These are phyloP conservation scores for Gynostemma pentaphyllum DNA, from an alignment of 306 rosid genomes.

Conservation along the genomic window DNA sequence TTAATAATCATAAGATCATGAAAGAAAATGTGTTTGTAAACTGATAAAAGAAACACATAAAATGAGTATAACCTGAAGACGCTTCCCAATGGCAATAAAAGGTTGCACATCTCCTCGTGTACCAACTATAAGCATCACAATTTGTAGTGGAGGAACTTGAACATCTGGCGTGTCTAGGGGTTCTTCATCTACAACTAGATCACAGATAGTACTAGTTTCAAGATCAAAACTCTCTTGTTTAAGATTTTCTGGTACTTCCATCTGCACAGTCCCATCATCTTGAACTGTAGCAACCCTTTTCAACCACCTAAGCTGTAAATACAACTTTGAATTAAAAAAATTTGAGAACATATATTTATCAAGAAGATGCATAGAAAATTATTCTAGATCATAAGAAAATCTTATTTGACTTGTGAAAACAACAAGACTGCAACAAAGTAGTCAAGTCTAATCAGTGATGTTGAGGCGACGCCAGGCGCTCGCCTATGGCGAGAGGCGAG, in stretches of 20 bases:
- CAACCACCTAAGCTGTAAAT: constrained; percentile 47
- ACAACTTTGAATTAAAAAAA: neutral
- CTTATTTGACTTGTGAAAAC: neutral
- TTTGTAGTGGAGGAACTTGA: constrained; percentile 46
- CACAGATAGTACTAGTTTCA: constrained; percentile 20
- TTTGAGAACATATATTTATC: neutral
- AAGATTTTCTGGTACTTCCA: constrained; percentile 50
- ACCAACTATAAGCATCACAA: constrained; percentile 92
- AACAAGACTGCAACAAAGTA: neutral
- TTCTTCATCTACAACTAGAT: constrained; percentile 18
- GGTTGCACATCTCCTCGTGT: constrained; percentile 96
- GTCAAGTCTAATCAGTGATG: neutral
- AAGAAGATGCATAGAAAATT: neutral
- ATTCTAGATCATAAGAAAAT: neutral
- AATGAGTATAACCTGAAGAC: constrained; percentile 53
- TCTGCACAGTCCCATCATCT: constrained; percentile 60
- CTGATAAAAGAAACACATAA: neutral
- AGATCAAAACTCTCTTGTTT: constrained; percentile 23
- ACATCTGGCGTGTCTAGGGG: constrained; percentile 13
- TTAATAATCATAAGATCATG: neutral
- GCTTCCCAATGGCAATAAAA: constrained; percentile 82
- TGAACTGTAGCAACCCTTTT: constrained; percentile 35
- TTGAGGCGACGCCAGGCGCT: too few species aligned
- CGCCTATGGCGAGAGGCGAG: too few species aligned
- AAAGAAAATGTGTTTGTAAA: neutral